phyloP scores from a whole-genome alignment of 331 rosid genomes.

The Malus hybrid region DNA sequence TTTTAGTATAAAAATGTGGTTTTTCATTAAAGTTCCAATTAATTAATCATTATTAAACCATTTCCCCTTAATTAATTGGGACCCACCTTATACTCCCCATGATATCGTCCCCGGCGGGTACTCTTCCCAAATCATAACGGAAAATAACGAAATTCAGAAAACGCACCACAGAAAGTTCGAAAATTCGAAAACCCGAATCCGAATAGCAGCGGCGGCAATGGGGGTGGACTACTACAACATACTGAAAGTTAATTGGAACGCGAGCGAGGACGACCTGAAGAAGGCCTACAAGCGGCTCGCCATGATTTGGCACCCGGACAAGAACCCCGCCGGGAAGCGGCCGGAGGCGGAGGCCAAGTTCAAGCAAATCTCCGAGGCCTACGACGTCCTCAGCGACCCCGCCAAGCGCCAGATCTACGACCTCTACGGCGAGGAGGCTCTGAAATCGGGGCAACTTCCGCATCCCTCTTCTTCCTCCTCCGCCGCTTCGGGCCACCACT shows the following conservation, averaged over 20 bases:
- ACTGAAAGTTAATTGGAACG: conserved; percentile 69
- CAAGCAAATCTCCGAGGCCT: conserved; percentile 78
- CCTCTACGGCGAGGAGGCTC: conserved; percentile 74
- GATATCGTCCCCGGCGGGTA: background rate
- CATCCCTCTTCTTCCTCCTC: conserved; percentile 38
- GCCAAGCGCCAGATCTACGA: conserved; percentile 87
- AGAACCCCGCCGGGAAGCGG: conserved; percentile 43
- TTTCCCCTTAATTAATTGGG: background rate
- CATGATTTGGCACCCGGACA: conserved; percentile 87
- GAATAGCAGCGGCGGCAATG: conserved; percentile 19
- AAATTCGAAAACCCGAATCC: background rate
- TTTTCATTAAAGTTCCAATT: too few relatives aligned
- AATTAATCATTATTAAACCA: background rate
- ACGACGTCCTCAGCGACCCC: conserved; percentile 67
- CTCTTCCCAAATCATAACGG: background rate
- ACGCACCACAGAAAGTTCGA: background rate
- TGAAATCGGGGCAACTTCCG: conserved; percentile 69
- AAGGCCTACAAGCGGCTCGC: conserved; percentile 68
- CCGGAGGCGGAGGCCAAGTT: conserved; percentile 70
- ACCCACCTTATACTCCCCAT: background rate
- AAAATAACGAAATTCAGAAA: background rate
- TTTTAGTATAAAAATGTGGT: too few relatives aligned
- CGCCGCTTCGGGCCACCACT: conserved; percentile 19
- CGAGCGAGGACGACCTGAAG: conserved; percentile 71
- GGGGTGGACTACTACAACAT: conserved; percentile 86